phyloP scores from a whole-genome alignment of 345 rosid species.

The Salix udensis region DNA sequence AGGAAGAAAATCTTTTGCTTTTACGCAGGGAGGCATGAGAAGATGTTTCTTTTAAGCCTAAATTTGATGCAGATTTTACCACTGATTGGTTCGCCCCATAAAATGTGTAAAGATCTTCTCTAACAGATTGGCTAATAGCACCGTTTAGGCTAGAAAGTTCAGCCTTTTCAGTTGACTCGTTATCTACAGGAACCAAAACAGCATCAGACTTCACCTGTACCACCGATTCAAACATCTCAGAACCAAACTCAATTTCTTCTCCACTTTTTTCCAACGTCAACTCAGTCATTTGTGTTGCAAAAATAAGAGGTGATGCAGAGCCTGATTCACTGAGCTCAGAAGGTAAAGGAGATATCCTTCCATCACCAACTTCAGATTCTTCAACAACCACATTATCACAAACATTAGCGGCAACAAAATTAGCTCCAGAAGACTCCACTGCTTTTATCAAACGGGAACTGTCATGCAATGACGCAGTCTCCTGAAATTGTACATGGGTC shows the following conservation, averaged over 20 bases:
- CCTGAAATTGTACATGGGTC: slow-evolving; percentile 26
- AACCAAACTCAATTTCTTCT: slow-evolving; percentile 21
- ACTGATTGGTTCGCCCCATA: slow-evolving; percentile 38
- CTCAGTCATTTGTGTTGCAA: slow-evolving; percentile 30
- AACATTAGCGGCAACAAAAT: slow-evolving; percentile 13
- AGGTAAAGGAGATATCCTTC: slow-evolving; percentile 14
- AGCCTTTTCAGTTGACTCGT: slow-evolving; percentile 25
- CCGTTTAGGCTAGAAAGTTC: slow-evolving; percentile 19
- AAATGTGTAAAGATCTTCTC: slow-evolving; percentile 63
- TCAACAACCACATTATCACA: slow-evolving; percentile 12
- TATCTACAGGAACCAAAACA: slow-evolving; percentile 30
- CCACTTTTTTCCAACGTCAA: slow-evolving; percentile 20
- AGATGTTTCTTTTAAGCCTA: slow-evolving; percentile 37
- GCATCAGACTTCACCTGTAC: slow-evolving; percentile 20
- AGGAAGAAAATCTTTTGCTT: slow-evolving; percentile 39
- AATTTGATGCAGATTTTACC: slow-evolving; percentile 28
- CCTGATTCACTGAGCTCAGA: slow-evolving; percentile 28
- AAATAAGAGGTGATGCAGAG: slow-evolving; percentile 32
- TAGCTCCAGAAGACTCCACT: slow-evolving; percentile 19
- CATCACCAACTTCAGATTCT: slow-evolving; percentile 25
- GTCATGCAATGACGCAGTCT: slow-evolving; percentile 18
- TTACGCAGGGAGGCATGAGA: slow-evolving; percentile 35
- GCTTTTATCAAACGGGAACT: slow-evolving; percentile 20
- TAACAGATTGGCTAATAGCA: slow-evolving; percentile 36
- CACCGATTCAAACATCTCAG: slow-evolving; percentile 20